Evolutionary conservation across 306 rosid species (phyloP).

Genomic region (Boehmeria nivea): DNA sequence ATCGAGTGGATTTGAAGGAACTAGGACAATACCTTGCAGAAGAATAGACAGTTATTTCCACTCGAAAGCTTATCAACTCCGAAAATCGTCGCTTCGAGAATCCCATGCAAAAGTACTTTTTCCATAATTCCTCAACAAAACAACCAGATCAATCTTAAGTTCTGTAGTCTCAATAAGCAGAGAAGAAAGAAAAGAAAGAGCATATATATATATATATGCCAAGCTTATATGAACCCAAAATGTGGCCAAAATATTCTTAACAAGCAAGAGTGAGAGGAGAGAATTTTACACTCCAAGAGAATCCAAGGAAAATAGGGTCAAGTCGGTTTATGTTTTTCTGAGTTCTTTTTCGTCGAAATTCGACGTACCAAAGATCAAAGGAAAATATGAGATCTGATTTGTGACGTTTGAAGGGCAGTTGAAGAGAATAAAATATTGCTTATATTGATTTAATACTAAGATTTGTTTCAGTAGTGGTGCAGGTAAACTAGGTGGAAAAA

Average conservation of each 20-base stretch:
- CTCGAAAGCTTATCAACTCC: slow-evolving; percentile 31
- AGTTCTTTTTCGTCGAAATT: background rate
- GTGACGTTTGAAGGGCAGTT: slow-evolving; percentile 8
- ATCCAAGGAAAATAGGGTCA: background rate
- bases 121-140: slow-evolving; percentile 5
- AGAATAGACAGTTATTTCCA: slow-evolving; percentile 27
- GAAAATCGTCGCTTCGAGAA: slow-evolving; percentile 26
- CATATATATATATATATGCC: background rate
- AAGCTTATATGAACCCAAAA: background rate
- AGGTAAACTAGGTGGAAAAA: slow-evolving; percentile 15
- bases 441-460: background rate
- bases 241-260: no score
- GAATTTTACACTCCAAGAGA: background rate
- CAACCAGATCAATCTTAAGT: background rate
- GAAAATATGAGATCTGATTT: background rate
- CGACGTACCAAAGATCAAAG: background rate
- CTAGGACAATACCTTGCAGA: slow-evolving; percentile 33
- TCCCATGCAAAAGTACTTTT: slow-evolving; percentile 34
- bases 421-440: background rate
- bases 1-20: background rate
- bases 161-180: background rate
- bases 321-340: background rate
- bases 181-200: background rate
- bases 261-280: background rate
- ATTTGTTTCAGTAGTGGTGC: slow-evolving; percentile 15